Evolutionary conservation across 2,329 filamentous ascomycete genomes (phyloP).

Genomic region (Talaromyces albobiverticillius): DNA sequence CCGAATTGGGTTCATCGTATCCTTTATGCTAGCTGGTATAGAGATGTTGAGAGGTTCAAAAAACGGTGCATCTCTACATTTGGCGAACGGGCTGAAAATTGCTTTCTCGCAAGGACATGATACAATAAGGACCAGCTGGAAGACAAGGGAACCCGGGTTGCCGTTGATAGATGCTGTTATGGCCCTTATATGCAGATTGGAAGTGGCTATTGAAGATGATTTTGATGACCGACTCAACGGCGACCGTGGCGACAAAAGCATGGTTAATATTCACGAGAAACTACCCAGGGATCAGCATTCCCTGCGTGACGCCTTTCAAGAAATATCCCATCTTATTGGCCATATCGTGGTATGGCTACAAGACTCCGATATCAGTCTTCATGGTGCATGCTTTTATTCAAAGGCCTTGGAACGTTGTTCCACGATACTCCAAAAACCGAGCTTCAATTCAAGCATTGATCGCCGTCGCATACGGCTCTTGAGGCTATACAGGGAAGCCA

Average conservation of each 20-base stretch:
- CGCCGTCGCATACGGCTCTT: not conserved
- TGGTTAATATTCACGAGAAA: not conserved
- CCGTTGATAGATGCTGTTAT: not conserved
- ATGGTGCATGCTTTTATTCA: not conserved
- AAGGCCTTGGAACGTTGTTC: not conserved
- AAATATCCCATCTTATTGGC: not conserved
- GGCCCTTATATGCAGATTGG: not conserved
- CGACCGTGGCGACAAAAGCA: not conserved
- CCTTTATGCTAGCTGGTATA: not conserved
- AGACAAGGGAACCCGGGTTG: not conserved
- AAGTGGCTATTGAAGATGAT: not conserved
- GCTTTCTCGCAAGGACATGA: not conserved
- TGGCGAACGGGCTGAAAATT: constrained; percentile 6
- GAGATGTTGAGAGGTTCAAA: not conserved
- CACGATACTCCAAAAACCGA: not conserved
- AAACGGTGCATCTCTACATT: not conserved
- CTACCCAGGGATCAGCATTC: not conserved
- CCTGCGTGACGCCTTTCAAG: not conserved
- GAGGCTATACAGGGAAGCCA: not conserved
- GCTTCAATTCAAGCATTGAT: not conserved
- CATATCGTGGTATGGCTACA: not conserved
- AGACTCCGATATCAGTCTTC: not conserved
- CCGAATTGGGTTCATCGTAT: not conserved
- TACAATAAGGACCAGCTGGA: not conserved
- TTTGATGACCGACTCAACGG: not conserved